A percentile compares a stretch with the other conserved stretches of the same genome.
phyloP scores from a whole-genome alignment of 1,139 yeast species.

The Maudiozyma humilis region DNA sequence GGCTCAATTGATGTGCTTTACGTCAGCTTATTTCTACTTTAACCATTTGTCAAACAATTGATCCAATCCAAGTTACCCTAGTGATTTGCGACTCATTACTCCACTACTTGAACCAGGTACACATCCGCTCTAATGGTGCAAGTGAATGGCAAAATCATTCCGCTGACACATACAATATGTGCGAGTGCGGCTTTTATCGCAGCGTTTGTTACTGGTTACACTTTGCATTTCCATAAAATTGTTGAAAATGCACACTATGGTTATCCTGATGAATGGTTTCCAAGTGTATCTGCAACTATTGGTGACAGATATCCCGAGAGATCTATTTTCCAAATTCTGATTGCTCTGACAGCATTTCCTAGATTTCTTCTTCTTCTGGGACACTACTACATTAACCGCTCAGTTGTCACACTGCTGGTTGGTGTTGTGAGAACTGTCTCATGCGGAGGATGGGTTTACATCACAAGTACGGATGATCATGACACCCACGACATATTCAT shows the following conservation, averaged over 20 bases:
- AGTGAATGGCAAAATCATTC: slow-evolving; percentile 54
- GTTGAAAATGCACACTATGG: slow-evolving; percentile 80
- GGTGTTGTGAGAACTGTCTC: slow-evolving; percentile 82
- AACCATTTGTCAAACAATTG: no score
- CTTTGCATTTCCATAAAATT: slow-evolving; percentile 74
- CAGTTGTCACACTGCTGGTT: slow-evolving; percentile 31
- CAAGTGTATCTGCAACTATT: slow-evolving; percentile 91
- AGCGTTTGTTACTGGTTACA: slow-evolving; percentile 66
- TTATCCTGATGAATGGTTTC: slow-evolving; percentile 97
- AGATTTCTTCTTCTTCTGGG: slow-evolving; percentile 66
- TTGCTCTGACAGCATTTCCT: slow-evolving; percentile 75
- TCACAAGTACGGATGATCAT: slow-evolving; percentile 94
- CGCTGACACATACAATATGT: slow-evolving; percentile 61
- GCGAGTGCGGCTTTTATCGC: slow-evolving; percentile 66
- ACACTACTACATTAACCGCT: slow-evolving; percentile 38
- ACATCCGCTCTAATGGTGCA: slow-evolving; percentile 20
- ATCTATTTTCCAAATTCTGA: slow-evolving; percentile 77
- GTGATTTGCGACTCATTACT: no score
- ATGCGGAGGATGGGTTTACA: slow-evolving; percentile 98
- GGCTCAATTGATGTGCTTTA: no score
- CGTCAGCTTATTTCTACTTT: no score
- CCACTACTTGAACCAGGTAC: background rate
- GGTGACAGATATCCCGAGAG: slow-evolving; percentile 97
- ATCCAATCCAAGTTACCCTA: no score
- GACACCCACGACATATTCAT: slow-evolving; percentile 93